Evolutionary conservation across 2,329 filamentous ascomycete genomes (phyloP).

Genomic region (Diaporthe australafricana): DNA sequence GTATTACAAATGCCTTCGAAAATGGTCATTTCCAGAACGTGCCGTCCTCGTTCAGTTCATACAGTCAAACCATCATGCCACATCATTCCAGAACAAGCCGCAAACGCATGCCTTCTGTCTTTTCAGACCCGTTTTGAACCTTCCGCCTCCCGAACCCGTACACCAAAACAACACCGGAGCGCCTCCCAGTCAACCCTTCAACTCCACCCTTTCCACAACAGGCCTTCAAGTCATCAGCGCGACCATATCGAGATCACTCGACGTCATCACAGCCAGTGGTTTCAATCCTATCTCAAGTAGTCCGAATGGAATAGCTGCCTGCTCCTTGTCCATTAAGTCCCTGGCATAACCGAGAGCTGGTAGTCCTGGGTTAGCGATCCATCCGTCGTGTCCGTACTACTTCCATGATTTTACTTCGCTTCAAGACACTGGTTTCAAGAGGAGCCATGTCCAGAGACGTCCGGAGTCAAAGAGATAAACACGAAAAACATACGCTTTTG

Average conservation of each 20-base stretch:
- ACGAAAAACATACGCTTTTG: constrained; percentile 36
- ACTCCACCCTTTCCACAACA: background rate
- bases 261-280: background rate
- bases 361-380: constrained; percentile 34
- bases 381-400: constrained; percentile 6
- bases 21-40: constrained; percentile 3
- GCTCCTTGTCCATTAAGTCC: background rate
- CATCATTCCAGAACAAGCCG: constrained; percentile 3
- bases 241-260: background rate
- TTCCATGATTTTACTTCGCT: background rate
- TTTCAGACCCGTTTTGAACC: background rate
- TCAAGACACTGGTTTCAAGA: background rate
- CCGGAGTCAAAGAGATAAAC: constrained; percentile 27
- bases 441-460: constrained; percentile 25
- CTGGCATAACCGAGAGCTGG: constrained; percentile 22
- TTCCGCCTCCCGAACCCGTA: background rate
- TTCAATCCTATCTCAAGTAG: background rate
- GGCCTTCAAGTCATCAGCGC: background rate
- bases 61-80: background rate
- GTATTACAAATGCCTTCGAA: background rate
- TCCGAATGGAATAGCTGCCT: background rate
- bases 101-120: background rate
- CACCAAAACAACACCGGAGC: constrained; percentile 14
- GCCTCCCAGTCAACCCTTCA: background rate
- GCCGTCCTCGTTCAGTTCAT: constrained; percentile 14